Conservation (phyloP, 2,329 filamentous ascomycete species). For the Hysterium pulicare region DNA sequence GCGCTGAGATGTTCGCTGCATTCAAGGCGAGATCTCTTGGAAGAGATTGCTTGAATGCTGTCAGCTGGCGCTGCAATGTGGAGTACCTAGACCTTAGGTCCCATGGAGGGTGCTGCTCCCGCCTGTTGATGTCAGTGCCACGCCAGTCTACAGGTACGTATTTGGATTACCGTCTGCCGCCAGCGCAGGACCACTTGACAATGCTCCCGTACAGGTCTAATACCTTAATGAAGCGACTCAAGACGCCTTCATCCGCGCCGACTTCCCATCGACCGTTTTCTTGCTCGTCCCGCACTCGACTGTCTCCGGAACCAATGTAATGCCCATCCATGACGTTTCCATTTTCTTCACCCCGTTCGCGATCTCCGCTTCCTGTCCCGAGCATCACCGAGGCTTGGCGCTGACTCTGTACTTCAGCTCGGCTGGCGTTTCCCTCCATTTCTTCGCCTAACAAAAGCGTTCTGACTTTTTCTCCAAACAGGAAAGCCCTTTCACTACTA, state of each 20-base stretch:
- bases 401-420: conserved; percentile 41
- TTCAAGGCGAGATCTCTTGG: conserved; percentile 58
- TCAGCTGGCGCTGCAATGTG: conserved; percentile 51
- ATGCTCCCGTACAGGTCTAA: conserved; percentile 55
- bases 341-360: conserved; percentile 3
- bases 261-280: conserved; percentile 52
- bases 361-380: conserved; percentile 13
- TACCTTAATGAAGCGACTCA: conserved; percentile 52
- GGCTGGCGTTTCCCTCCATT: conserved; percentile 32
- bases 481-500: conserved; percentile 63
- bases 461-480: conserved; percentile 57
- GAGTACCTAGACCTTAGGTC: conserved; percentile 54
- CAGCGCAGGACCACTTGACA: conserved; percentile 58
- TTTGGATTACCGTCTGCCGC: conserved; percentile 47
- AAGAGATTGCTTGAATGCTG: conserved; percentile 52
- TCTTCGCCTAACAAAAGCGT: conserved; percentile 49
- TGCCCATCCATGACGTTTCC: neutral
- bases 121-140: conserved; percentile 51
- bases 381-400: conserved; percentile 46
- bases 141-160: neutral
- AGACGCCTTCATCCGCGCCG: conserved; percentile 46
- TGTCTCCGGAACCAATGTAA: neutral
- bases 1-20: conserved; percentile 60
- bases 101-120: conserved; percentile 59
- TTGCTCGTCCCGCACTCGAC: conserved; percentile 16